Evolutionary conservation across 2,329 filamentous ascomycete species (phyloP).

Genomic region (Penicillium sp.): DNA sequence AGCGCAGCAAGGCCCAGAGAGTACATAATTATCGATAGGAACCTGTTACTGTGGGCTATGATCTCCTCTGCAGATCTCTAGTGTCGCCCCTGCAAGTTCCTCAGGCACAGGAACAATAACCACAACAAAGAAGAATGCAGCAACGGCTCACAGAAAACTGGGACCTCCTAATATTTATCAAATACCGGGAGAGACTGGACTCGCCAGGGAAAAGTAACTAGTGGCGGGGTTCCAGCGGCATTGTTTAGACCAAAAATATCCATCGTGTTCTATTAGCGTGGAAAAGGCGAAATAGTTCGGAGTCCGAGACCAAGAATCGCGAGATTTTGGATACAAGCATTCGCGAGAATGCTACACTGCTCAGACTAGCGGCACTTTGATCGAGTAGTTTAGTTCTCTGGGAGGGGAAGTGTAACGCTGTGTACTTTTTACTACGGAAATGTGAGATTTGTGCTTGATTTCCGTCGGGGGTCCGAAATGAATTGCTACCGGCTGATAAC

Average conservation of each 20-base stretch:
- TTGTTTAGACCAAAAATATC: background rate
- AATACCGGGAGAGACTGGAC: background rate
- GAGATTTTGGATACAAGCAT: background rate
- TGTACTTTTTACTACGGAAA: background rate
- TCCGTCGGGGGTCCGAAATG: background rate
- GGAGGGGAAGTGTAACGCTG: background rate
- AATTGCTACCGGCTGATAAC: background rate
- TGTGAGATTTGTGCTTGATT: background rate
- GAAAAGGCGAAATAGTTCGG: background rate
- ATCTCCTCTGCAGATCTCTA: background rate
- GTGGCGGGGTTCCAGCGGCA: background rate
- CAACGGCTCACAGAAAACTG: background rate
- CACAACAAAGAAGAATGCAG: background rate
- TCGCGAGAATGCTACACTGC: background rate
- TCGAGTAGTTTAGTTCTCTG: background rate
- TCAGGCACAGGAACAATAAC: background rate
- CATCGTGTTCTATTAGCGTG: background rate
- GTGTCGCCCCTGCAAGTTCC: background rate
- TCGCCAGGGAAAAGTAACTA: background rate
- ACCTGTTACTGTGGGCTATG: background rate
- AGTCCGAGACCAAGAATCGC: background rate
- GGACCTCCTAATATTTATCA: background rate
- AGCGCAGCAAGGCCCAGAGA: background rate
- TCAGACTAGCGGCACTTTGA: background rate
- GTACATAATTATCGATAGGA: background rate